A percentile compares a stretch with the other conserved stretches of the same genome.
Evolutionary conservation across 2,329 filamentous ascomycete species (phyloP).

Genomic region (Neopestalotiopsis sp.): DNA sequence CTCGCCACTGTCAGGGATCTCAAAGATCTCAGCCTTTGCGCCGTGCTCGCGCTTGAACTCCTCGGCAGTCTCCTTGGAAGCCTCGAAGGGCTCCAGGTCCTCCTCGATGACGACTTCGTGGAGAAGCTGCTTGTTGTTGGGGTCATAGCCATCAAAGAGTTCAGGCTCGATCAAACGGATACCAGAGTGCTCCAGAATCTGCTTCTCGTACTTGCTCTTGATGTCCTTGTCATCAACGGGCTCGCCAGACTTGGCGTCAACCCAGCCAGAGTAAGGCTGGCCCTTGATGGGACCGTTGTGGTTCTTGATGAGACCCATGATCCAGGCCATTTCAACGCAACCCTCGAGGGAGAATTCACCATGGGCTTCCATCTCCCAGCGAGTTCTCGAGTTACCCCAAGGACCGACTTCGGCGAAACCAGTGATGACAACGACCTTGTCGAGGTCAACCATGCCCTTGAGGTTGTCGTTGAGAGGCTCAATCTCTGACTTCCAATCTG

Average conservation of each 20-base stretch:
- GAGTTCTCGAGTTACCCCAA: constrained; percentile 97
- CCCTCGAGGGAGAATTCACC: constrained; percentile 97
- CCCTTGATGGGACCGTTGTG: constrained; percentile 97
- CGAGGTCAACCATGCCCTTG: constrained; percentile 97
- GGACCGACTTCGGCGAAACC: constrained; percentile 96
- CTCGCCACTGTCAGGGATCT: constrained; percentile 91
- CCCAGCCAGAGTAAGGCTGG: constrained; percentile 95
- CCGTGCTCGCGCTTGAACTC: constrained; percentile 98
- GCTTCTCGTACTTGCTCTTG: constrained; percentile 96
- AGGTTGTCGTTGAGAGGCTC: constrained; percentile 86
- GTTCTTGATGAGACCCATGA: constrained; percentile 99
- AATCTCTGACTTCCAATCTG: constrained; percentile 90
- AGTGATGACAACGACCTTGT: constrained; percentile 96
- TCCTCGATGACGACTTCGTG: constrained; percentile 98
- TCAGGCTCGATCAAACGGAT: constrained; percentile 98
- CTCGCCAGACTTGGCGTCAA: constrained; percentile 91
- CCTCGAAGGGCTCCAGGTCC: constrained; percentile 95
- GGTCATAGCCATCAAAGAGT: constrained; percentile 95
- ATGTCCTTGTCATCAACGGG: constrained; percentile 98
- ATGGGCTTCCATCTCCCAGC: constrained; percentile 99
- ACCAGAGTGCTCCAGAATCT: constrained; percentile 93
- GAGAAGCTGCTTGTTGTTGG: constrained; percentile 96
- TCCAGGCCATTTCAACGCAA: constrained; percentile 99
- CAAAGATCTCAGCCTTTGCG: constrained; percentile 97
- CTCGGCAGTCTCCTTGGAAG: constrained; percentile 94